Evolutionary conservation across 805 yeast genomes (phyloP).

Genomic region (Kodamaea kaohsiungensis): DNA sequence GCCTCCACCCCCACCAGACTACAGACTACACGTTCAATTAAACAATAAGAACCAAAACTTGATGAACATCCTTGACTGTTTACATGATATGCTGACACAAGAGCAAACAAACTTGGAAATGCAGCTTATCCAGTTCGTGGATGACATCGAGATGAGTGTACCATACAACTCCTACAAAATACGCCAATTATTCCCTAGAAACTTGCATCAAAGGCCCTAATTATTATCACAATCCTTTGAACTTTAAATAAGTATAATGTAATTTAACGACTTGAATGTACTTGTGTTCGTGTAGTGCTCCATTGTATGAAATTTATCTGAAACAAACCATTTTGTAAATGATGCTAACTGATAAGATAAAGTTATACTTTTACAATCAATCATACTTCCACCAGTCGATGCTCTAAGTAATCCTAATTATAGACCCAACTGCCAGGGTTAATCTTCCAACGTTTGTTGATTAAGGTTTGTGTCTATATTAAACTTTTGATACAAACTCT

Average conservation of each 20-base stretch:
- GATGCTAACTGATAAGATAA: neutral
- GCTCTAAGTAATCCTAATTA: neutral
- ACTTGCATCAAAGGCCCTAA: neutral
- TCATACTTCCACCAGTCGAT: neutral
- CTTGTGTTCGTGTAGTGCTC: neutral
- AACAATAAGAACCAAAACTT: conserved; percentile 2
- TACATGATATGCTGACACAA: conserved; percentile 7
- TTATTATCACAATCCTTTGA: neutral
- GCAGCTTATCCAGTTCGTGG: conserved; percentile 1
- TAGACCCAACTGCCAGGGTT: neutral
- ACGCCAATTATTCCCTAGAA: conserved; percentile 7
- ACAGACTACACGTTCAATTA: conserved; percentile 5
- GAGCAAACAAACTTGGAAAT: conserved; percentile 6
- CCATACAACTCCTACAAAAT: conserved; percentile 9
- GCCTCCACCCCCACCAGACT: conserved; percentile 9
- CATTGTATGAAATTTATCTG: neutral
- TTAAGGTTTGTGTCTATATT: neutral
- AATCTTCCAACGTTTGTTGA: neutral
- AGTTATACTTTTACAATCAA: neutral
- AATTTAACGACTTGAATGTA: neutral
- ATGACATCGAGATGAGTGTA: conserved; percentile 3
- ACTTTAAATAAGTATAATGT: neutral
- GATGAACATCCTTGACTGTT: conserved; percentile 11
- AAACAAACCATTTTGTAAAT: neutral
- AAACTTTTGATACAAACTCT: neutral